These are phyloP conservation scores for Aspergillus steynii DNA, from an alignment of 495 filamentous ascomycete species.

Conservation along the genomic window DNA sequence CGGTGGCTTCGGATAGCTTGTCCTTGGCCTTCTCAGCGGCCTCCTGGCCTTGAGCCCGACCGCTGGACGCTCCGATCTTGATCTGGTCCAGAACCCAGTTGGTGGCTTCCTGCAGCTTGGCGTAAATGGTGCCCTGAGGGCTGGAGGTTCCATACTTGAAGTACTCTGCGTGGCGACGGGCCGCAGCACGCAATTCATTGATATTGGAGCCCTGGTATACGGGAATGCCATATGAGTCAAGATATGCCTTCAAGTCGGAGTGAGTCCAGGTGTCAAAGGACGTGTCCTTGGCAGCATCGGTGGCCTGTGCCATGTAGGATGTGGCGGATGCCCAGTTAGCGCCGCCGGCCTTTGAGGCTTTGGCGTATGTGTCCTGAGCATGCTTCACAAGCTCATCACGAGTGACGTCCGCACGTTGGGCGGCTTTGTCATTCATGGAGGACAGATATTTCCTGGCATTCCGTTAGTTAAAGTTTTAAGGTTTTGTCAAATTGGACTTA, in stretches of 20 bases:
- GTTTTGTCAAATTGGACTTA: constrained; percentile 32
- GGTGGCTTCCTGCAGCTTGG: constrained; percentile 57
- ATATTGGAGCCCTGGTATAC: constrained; percentile 68
- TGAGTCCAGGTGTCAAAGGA: constrained; percentile 82
- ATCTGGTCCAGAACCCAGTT: constrained; percentile 65
- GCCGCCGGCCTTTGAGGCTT: constrained; percentile 69
- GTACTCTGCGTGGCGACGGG: constrained; percentile 70
- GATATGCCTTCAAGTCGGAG: constrained; percentile 76
- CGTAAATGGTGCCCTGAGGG: constrained; percentile 64
- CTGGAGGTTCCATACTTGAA: constrained; percentile 75
- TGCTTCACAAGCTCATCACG: constrained; percentile 72
- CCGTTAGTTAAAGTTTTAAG: constrained; percentile 19
- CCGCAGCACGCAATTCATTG: constrained; percentile 65
- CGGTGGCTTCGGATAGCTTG: constrained; percentile 31
- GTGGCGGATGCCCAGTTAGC: constrained; percentile 71
- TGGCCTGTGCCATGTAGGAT: constrained; percentile 67
- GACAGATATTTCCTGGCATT: constrained; percentile 63
- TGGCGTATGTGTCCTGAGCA: constrained; percentile 69
- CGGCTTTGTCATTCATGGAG: constrained; percentile 66
- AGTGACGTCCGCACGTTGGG: constrained; percentile 62
- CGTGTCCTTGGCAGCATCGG: constrained; percentile 65
- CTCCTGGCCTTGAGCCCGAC: constrained; percentile 57
- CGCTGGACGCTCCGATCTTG: constrained; percentile 61
- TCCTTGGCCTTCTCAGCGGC: constrained; percentile 47
- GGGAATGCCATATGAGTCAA: constrained; percentile 78